Evolutionary conservation across 1,284 basidiomycete genomes (phyloP), one percentile per base, ranked within the genome.

Genomic region (Golubevia sp.): DNA sequence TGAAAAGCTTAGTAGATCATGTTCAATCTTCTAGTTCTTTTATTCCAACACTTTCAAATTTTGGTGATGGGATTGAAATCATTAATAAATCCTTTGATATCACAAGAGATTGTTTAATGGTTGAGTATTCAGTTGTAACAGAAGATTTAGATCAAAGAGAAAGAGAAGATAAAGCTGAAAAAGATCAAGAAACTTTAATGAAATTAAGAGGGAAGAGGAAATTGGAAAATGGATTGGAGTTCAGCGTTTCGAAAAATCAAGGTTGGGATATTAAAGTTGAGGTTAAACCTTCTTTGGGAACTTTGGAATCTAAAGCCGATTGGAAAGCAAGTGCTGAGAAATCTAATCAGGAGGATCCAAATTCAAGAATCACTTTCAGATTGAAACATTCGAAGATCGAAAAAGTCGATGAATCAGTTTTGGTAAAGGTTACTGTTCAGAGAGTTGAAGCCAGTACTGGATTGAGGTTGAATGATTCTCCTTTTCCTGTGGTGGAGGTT

Each of bases 111-210:
- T 91, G 91, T 0, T 86, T 97, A 26, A 89, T 88, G 0, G 85
- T 94, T n/a, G 91, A 93, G 64, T 98, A 97, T 84, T 87, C 91
- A 1, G 89, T 99, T 62, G 88, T 95, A 27, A 64, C 70, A 24
- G 91, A 91, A 2, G 89, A 91, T 58, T 89, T 91, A 30, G 88
- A 90, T 27, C 89, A 90, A 20, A 84, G n/a, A 64, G 71, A 1
- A 74, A 70, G 23, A 68, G 53, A 61, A 64, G 11, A 54, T 38
- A 53, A 62, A 55, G 60, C 61, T 34, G 56, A 74, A 20, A 60
- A 62, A 8, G 55, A 64, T 8, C 49, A 71, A 24, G 68, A 74
- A 59, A 67, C 70, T 38, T 53, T 72, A 20, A 63, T 66, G 21
- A 73, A 68, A 2, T 59, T 70, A 21, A 56, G 67, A 49, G 91